Base-by-base conservation (phyloP, 2,329 filamentous ascomycete genomes). In the Celoporthe dispersa region DNA sequence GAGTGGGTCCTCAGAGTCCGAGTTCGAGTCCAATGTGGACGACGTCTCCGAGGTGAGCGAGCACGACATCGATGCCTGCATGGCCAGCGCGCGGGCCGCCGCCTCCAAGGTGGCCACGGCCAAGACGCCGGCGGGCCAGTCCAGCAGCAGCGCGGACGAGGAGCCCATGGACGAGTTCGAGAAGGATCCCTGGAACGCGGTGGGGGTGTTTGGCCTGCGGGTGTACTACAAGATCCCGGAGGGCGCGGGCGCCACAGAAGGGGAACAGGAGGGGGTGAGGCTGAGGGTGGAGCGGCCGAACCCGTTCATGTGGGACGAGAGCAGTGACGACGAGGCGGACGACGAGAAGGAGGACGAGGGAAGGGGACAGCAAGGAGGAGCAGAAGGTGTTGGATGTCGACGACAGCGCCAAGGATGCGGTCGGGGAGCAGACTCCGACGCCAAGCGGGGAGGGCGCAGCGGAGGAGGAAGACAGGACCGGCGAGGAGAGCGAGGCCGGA, bases 101-200 rank as follows among this genome's bases (percentile, higher is more conserved):
- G 61, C 64, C 8, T 61, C 64, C 22, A 44, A 44, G n/a, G 60
- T 44, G 7, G 68, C 55, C 48, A 25, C 59, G 66, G 31, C 57
- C 14, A 48, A 63, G 55, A n/a, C 67, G 59, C 39, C 55, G n/a
- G 48, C 68, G 37, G 64, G 66, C n/a, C 51, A 70, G 11, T 68
- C 69, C n/a, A 60, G 62, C 33, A 67, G 55, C 64, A 60, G 63
- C 41, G 25, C 28, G 31, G 53, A 31, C 4, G 84, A 85, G 37
- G 81, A 84, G 31, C 80, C 80, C 37, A 35, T 68, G 44, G 83
- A 84, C 70, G 84, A 87, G 68, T 84, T 84, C 44, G 84, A 86
- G 74, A 80, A 79, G 41, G 84, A 88, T 37, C 84, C 87, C 0
- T 91, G 88, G 88, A 90, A 90, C 75, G 88, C 88, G 0, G 83